phyloP scores from a whole-genome alignment of 768 basidiomycete species.

The Dictyophora rubrovolvata region DNA sequence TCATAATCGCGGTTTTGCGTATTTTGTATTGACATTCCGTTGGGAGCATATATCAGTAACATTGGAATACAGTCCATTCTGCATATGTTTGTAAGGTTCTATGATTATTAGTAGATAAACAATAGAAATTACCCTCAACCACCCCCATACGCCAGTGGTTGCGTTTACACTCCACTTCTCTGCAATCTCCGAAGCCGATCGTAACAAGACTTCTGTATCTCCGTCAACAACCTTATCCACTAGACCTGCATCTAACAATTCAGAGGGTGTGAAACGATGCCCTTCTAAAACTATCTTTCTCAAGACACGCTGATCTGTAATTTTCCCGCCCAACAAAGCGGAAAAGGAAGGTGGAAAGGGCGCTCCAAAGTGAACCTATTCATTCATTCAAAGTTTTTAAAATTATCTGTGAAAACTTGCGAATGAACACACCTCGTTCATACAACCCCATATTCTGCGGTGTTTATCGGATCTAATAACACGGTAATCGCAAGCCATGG shows the following conservation, averaged over 20 bases:
- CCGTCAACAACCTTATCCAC: constrained; percentile 58
- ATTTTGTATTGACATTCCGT: background rate
- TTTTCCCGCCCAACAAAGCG: constrained; percentile 51
- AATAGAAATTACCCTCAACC: constrained; percentile 49
- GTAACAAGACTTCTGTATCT: constrained; percentile 48
- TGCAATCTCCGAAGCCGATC: constrained; percentile 56
- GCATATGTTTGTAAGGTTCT: background rate
- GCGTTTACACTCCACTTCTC: constrained; percentile 41
- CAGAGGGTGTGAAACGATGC: constrained; percentile 62
- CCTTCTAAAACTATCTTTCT: constrained; percentile 76
- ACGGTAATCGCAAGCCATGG: constrained; percentile 79
- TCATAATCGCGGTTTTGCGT: background rate
- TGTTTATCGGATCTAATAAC: constrained; percentile 76
- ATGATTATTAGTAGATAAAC: background rate
- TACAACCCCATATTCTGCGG: constrained; percentile 76
- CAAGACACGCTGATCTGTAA: constrained; percentile 44
- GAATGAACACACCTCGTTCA: constrained; percentile 66
- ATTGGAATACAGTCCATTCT: background rate
- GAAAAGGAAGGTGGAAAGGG: constrained; percentile 66
- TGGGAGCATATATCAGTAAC: background rate
- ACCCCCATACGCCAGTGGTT: constrained; percentile 54
- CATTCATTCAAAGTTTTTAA: background rate
- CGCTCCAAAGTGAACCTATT: constrained; percentile 73
- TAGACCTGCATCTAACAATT: constrained; percentile 56
- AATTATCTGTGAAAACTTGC: background rate